These are phyloP conservation scores for Akebia trifoliata DNA, from an alignment of 164 flowering plant species.

Conservation along the genomic window DNA sequence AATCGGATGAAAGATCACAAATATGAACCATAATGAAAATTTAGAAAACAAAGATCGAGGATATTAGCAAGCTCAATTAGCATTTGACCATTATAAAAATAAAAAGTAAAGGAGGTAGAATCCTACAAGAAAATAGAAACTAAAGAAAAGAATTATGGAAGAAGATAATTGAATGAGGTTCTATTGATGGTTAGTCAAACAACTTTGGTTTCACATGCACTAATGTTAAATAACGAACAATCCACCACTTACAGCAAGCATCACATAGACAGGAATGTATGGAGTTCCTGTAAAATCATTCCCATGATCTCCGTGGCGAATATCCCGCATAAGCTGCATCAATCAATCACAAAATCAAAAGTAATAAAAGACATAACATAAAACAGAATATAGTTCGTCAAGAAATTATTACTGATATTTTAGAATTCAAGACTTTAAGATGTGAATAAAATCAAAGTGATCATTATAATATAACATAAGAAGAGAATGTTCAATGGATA, in stretches of 20 bases:
- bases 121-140: background rate
- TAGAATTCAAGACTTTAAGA: background rate
- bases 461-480: too few relatives aligned
- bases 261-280: conserved; percentile 69
- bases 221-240: background rate
- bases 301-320: conserved; percentile 35
- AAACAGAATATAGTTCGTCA: background rate
- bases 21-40: background rate
- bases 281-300: conserved; percentile 49
- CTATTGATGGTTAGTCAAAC: background rate
- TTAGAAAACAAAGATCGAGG: background rate
- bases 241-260: conserved; percentile 63
- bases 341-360: conserved; percentile 19
- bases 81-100: background rate
- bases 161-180: background rate
- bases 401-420: background rate
- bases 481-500: too few relatives aligned
- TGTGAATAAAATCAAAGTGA: background rate
- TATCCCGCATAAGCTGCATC: conserved; percentile 55
- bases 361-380: background rate
- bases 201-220: background rate
- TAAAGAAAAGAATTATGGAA: background rate
- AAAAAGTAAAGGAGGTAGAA: background rate
- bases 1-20: background rate
- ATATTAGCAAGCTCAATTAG: background rate